Conservation (phyloP, 1,139 yeast genomes). For the Saccharomyces pastorianus region DNA sequence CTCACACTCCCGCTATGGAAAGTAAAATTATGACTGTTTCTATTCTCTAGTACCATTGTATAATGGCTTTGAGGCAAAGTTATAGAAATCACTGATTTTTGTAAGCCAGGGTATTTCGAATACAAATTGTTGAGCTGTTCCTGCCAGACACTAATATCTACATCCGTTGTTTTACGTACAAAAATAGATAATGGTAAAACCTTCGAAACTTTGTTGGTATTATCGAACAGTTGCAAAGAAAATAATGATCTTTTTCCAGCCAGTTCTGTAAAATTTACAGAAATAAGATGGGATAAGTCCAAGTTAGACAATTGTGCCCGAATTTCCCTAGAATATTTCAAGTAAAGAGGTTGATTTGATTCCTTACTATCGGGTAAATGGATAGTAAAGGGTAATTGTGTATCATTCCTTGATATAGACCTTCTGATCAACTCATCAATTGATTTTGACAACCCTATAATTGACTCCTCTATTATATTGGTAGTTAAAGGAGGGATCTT, state of each 20-base stretch:
- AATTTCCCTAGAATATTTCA: background rate
- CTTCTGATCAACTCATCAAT: slow-evolving; percentile 5
- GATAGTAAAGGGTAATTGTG: background rate
- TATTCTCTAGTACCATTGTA: background rate
- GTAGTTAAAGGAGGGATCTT: background rate
- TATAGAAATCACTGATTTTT: background rate
- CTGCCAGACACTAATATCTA: background rate
- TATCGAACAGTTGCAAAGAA: background rate
- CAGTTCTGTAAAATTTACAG: background rate
- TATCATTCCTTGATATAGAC: background rate
- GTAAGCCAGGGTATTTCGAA: background rate
- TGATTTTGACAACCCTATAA: slow-evolving; percentile 1
- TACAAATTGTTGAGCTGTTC: background rate
- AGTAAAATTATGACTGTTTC: background rate
- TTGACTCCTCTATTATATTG: background rate
- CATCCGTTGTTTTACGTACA: background rate
- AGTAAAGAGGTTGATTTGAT: background rate
- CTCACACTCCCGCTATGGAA: background rate
- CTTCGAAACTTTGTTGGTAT: background rate
- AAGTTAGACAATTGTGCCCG: background rate
- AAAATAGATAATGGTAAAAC: background rate
- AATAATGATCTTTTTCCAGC: background rate
- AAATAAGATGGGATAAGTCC: background rate
- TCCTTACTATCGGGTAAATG: slow-evolving; percentile 1
- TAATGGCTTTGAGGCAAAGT: background rate